Conservation (phyloP, 192 early-diverging fungal species). For the Backusella sp. region DNA sequence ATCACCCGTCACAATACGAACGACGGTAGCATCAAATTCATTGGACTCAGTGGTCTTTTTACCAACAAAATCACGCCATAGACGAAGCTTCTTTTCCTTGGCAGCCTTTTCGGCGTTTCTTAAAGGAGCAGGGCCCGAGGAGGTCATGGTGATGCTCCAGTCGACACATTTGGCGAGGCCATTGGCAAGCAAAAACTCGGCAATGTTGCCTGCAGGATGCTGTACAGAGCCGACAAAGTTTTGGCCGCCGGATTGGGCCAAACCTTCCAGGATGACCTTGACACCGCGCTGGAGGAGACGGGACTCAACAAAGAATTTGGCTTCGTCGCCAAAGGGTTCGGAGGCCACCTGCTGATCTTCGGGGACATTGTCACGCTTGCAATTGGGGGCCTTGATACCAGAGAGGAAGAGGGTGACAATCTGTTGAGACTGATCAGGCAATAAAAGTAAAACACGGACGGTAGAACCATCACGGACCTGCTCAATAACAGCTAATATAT, state of each 20-base stretch:
- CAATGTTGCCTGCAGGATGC: slow-evolving; percentile 90
- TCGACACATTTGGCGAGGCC: slow-evolving; percentile 88
- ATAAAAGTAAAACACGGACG: slow-evolving; percentile 69
- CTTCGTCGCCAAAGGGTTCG: slow-evolving; percentile 93
- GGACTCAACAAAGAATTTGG: slow-evolving; percentile 88
- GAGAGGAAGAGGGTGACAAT: slow-evolving; percentile 78
- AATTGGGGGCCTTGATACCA: slow-evolving; percentile 83
- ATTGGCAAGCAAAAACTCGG: slow-evolving; percentile 76
- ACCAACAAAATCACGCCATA: slow-evolving; percentile 77
- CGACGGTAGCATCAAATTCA: slow-evolving; percentile 55
- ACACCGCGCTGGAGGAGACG: slow-evolving; percentile 92
- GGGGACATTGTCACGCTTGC: slow-evolving; percentile 68
- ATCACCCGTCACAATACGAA: slow-evolving; percentile 56
- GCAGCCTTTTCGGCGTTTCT: slow-evolving; percentile 75
- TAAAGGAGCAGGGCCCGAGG: slow-evolving; percentile 70
- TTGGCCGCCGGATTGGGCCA: slow-evolving; percentile 57
- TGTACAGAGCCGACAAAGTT: slow-evolving; percentile 76
- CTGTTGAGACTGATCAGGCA: slow-evolving; percentile 59
- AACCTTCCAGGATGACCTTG: slow-evolving; percentile 77
- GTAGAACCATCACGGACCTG: slow-evolving; percentile 93
- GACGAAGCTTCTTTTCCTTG: slow-evolving; percentile 75
- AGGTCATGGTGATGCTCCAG: slow-evolving; percentile 79
- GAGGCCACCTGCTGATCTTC: slow-evolving; percentile 53
- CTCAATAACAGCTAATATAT: slow-evolving; percentile 76
- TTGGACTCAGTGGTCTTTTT: slow-evolving; percentile 45